Conservation (phyloP, 441 rosid species). For the Melastoma candidum region DNA sequence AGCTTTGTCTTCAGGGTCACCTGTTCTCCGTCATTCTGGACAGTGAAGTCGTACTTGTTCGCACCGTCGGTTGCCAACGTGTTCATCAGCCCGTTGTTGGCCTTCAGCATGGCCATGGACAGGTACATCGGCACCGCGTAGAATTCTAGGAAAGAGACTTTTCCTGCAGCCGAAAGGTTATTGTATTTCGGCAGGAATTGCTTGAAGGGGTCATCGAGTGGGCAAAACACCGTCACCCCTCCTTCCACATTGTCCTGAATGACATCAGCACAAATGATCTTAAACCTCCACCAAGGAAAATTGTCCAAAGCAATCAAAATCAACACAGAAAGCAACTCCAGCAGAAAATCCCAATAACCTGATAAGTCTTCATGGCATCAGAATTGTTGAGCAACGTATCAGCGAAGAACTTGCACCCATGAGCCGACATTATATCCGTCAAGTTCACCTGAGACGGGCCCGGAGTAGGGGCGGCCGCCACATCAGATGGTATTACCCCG, state of each 20-base stretch:
- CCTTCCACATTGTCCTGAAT: slow-evolving; percentile 66
- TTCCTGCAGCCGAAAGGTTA: slow-evolving; percentile 67
- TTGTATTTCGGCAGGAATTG: slow-evolving; percentile 73
- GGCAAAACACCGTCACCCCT: slow-evolving; percentile 94
- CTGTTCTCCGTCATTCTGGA: slow-evolving; percentile 72
- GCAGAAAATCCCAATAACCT: slow-evolving; percentile 5
- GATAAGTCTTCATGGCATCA: slow-evolving; percentile 12
- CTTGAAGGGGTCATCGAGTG: slow-evolving; percentile 80
- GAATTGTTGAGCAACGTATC: slow-evolving; percentile 10
- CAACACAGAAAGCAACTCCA: too few relatives aligned
- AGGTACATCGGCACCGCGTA: slow-evolving; percentile 63
- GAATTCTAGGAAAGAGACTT: slow-evolving; percentile 64
- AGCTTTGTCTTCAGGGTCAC: slow-evolving; percentile 68
- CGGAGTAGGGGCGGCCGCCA: slow-evolving; percentile 17
- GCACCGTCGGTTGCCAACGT: slow-evolving; percentile 86
- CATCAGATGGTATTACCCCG: slow-evolving; percentile 15
- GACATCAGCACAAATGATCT: neutral
- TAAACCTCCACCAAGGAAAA: too few relatives aligned
- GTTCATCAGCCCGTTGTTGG: slow-evolving; percentile 87
- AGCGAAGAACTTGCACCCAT: slow-evolving; percentile 20
- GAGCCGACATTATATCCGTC: slow-evolving; percentile 16
- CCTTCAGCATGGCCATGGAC: slow-evolving; percentile 62
- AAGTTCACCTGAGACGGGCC: slow-evolving; percentile 15
- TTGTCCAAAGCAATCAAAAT: too few relatives aligned
- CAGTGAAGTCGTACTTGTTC: slow-evolving; percentile 64